Conservation (phyloP, 306 rosid species). For the Senna tora region DNA sequence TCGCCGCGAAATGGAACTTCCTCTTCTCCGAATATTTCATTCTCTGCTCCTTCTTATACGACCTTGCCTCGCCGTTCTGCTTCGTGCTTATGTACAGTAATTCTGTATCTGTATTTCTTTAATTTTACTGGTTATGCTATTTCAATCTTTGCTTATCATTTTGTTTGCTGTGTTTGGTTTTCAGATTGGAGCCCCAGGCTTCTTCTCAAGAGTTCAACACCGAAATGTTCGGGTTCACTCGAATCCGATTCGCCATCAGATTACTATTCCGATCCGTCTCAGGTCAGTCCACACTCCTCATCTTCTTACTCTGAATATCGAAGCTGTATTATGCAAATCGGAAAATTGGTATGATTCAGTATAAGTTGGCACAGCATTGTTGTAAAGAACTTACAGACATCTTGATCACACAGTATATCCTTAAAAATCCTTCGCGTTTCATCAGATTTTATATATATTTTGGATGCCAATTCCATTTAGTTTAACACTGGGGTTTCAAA, state of each 20-base stretch:
- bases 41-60: conserved; percentile 29
- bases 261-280: conserved; percentile 35
- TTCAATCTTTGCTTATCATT: neutral
- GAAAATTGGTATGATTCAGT: neutral
- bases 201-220: conserved; percentile 41
- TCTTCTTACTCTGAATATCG: neutral
- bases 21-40: conserved; percentile 31
- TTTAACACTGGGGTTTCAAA: no score
- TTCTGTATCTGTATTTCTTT: neutral
- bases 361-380: neutral
- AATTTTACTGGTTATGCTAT: neutral
- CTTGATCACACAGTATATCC: neutral
- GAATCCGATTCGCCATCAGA: conserved; percentile 44
- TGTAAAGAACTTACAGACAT: neutral
- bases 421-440: neutral
- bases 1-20: neutral
- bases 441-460: neutral
- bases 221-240: conserved; percentile 40
- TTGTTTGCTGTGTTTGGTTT: conserved; percentile 6
- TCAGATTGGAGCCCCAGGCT: conserved; percentile 34
- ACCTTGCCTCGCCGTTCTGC: conserved; percentile 15
- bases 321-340: neutral
- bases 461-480: no score
- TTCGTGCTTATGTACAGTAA: neutral
- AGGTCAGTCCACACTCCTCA: conserved; percentile 37